Conservation (phyloP, 1,284 basidiomycete species). For the Tranzscheliella williamsii region DNA sequence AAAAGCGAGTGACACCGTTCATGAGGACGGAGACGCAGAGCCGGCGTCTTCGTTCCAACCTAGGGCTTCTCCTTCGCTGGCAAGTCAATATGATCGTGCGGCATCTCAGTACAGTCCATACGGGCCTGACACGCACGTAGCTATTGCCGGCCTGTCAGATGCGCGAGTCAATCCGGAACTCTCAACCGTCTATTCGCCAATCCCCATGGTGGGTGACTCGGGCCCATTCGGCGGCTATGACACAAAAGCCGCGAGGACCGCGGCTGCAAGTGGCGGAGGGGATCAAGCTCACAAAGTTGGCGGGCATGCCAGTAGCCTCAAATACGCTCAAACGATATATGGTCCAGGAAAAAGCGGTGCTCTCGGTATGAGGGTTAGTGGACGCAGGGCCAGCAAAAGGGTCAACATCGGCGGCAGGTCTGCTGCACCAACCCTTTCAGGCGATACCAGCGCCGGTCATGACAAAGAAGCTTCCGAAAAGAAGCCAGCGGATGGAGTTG, state of each 20-base stretch:
- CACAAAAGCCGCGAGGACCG: conserved; percentile 1
- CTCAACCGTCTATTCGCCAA: conserved; percentile 38
- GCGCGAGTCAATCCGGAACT: conserved; percentile 39
- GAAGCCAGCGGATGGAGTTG: neutral
- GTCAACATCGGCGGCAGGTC: conserved; percentile 20
- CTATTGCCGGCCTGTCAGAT: conserved; percentile 34
- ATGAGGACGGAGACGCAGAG: neutral
- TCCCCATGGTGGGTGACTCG: conserved; percentile 11
- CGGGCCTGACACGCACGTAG: conserved; percentile 36
- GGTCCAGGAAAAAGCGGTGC: conserved; percentile 43
- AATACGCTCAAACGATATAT: conserved; percentile 51
- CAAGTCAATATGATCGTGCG: too few species aligned
- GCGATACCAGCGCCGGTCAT: neutral
- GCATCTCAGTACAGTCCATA: conserved; percentile 7
- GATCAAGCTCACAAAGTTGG: neutral
- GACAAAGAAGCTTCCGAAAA: neutral
- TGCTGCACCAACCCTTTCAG: conserved; percentile 1
- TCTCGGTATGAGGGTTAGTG: conserved; percentile 48
- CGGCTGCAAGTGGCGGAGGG: neutral
- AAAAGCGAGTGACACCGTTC: neutral
- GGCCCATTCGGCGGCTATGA: conserved; percentile 10
- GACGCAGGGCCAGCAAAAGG: conserved; percentile 31
- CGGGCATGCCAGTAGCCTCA: conserved; percentile 10
- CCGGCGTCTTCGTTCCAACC: neutral
- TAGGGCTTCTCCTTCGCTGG: neutral